Evolutionary conservation across 2,329 filamentous ascomycete genomes (phyloP).

Genomic region (Niveomyces coronatus): DNA sequence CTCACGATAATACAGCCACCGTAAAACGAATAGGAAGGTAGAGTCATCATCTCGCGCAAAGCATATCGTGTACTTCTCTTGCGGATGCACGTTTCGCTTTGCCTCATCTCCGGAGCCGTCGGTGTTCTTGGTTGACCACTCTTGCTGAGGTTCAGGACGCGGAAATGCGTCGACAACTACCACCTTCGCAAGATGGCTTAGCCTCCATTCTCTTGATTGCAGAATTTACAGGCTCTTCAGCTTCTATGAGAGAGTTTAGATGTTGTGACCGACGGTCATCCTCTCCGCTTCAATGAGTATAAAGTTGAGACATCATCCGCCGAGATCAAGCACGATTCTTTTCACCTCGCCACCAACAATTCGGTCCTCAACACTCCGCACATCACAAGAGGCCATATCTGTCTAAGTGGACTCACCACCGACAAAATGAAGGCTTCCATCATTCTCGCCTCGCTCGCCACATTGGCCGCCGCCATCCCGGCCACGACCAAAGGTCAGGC

Average conservation of each 20-base stretch:
- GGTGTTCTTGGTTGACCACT: neutral
- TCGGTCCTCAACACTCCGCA: neutral
- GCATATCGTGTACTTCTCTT: too few species aligned
- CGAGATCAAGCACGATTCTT: neutral
- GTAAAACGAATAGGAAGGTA: neutral
- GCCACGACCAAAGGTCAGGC: neutral
- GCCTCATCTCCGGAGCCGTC: too few species aligned
- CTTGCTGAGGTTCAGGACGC: neutral
- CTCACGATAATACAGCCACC: neutral
- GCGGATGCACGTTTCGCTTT: too few species aligned
- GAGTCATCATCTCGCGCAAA: neutral
- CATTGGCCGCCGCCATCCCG: slow-evolving; percentile 1
- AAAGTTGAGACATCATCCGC: neutral
- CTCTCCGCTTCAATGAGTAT: neutral
- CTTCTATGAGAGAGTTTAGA: too few species aligned
- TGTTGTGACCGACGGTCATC: too few species aligned
- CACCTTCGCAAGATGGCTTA: slow-evolving; percentile 5
- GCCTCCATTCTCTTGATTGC: neutral
- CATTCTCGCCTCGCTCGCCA: neutral
- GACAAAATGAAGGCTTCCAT: neutral
- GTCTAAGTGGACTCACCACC: neutral
- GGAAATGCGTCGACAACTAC: neutral
- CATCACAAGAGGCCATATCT: neutral
- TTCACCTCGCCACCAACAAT: neutral
- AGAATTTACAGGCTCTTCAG: neutral